phyloP scores from a whole-genome alignment of 2,329 filamentous ascomycete genomes.

The Colletotrichum coccodes region DNA sequence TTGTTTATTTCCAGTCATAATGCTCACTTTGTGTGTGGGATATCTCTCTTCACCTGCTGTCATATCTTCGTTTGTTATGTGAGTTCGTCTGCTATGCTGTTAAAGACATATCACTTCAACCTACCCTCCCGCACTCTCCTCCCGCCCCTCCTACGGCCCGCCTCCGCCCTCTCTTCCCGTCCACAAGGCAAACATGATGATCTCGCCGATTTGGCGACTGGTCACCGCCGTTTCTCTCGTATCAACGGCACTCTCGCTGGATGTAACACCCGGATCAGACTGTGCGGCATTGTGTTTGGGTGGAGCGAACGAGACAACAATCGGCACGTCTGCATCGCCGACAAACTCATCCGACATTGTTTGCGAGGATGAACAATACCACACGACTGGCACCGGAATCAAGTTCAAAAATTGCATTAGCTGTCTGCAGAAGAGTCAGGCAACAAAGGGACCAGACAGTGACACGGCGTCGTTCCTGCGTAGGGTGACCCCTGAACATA shows the following conservation, averaged over 20 bases:
- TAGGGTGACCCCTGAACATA: too few species aligned
- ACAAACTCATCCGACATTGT: conserved; percentile 59
- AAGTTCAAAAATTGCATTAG: conserved; percentile 58
- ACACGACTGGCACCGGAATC: conserved; percentile 47
- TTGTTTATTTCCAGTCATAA: too few species aligned
- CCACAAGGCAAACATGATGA: conserved; percentile 1
- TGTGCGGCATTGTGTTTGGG: conserved; percentile 61
- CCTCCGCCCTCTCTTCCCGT: too few species aligned
- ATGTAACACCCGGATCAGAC: conserved; percentile 61
- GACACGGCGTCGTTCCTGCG: conserved; percentile 60
- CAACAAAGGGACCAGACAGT: conserved; percentile 48
- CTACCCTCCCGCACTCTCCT: not conserved
- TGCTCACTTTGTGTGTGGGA: too few species aligned
- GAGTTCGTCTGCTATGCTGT: conserved; percentile 17
- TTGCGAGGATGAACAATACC: conserved; percentile 54
- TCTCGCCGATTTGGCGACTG: not conserved
- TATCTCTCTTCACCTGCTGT: too few species aligned
- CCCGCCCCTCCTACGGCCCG: not conserved
- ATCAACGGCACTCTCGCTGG: too few species aligned
- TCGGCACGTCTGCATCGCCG: conserved; percentile 47
- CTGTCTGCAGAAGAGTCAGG: conserved; percentile 58
- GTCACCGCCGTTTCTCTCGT: conserved; percentile 5
- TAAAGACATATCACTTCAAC: not conserved
- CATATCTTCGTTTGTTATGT: too few species aligned
- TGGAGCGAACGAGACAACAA: conserved; percentile 42